Base-by-base conservation (phyloP, 768 basidiomycete genomes). In the Hygrophoropsis aurantiaca region DNA sequence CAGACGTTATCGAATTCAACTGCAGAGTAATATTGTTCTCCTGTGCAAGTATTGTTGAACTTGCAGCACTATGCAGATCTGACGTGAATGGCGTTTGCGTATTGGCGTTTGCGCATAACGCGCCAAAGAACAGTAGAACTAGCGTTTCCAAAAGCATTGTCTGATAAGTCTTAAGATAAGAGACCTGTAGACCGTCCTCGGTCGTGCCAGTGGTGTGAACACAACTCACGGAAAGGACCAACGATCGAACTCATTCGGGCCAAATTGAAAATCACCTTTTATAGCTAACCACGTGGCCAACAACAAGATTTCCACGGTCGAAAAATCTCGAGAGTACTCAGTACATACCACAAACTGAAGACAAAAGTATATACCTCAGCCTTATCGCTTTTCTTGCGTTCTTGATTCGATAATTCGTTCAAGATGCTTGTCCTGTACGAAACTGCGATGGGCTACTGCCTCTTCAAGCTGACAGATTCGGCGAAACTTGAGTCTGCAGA, bases 381-480 rank as follows among this genome's bases (percentile, higher is more conserved):
- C 23, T 46, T 33, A 15, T 15, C 21, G 30, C 9, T 15, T 46
- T 42, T 50, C 44, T 38, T 36, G 33, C 32, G 20, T 7, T 7
- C 20, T 38, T 38, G 36, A n/a, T 7, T 21, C 20, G 36, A 16
- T 16, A 16, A 38, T 21, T 42, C 50, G 27, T 44, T 43, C 59
- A 66, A 59, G 51, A 98, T 98, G 94, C 81, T 97, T 69, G 94
- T 98, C 37, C 78, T 99, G 54, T 93, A 94, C 74, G 97, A 98
- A 75, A 94, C 93, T 2, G 82, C 93, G 33, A 82, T 95, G 70
- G 93, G 95, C 70, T 97, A 93, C 77, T 94, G 91, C 75, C 87
- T 99, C 44, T 97, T 99, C 85, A 97, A 97, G 71, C 79, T 95
- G 54, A 85, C 86, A 44, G 87, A 93, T 71, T 75, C 90, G 33